Conservation (phyloP, 257 asterid species). For the Phtheirospermum japonicum region DNA sequence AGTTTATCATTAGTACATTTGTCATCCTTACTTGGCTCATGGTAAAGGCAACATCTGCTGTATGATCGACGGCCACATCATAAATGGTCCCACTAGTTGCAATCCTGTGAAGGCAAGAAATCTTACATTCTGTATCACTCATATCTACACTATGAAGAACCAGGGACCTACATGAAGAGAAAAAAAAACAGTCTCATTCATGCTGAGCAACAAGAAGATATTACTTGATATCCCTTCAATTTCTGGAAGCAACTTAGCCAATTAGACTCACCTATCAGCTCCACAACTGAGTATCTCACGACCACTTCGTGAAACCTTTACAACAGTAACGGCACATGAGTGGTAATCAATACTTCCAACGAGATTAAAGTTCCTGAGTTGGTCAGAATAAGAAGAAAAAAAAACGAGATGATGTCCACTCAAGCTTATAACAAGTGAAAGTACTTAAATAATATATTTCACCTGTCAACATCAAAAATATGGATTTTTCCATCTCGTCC, state of each 20-base stretch:
- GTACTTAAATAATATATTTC: constrained; percentile 9
- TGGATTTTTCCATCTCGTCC: constrained; percentile 59
- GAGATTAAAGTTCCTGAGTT: constrained; percentile 53
- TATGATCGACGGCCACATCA: constrained; percentile 49
- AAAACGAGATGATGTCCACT: constrained; percentile 17
- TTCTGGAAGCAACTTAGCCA: constrained; percentile 9
- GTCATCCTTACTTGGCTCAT: constrained; percentile 48
- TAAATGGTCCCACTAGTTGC: constrained; percentile 39
- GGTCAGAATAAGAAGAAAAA: constrained; percentile 20
- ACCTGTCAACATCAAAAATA: constrained; percentile 62
- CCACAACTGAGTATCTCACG: constrained; percentile 54
- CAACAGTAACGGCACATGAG: constrained; percentile 51
- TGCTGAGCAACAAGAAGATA: background rate
- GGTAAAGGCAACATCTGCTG: constrained; percentile 42
- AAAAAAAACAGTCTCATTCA: constrained; percentile 3
- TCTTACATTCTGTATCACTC: constrained; percentile 41
- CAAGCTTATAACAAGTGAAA: constrained; percentile 20
- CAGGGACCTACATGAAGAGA: constrained; percentile 45
- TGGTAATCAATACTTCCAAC: constrained; percentile 50
- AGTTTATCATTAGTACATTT: background rate
- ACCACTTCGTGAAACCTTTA: constrained; percentile 50
- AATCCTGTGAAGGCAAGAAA: constrained; percentile 39
- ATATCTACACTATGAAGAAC: constrained; percentile 49
- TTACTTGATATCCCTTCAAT: background rate
- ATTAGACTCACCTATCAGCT: constrained; percentile 51